These are phyloP conservation scores for Ogataea dorogensis DNA, from an alignment of 805 yeast species.

Conservation along the genomic window DNA sequence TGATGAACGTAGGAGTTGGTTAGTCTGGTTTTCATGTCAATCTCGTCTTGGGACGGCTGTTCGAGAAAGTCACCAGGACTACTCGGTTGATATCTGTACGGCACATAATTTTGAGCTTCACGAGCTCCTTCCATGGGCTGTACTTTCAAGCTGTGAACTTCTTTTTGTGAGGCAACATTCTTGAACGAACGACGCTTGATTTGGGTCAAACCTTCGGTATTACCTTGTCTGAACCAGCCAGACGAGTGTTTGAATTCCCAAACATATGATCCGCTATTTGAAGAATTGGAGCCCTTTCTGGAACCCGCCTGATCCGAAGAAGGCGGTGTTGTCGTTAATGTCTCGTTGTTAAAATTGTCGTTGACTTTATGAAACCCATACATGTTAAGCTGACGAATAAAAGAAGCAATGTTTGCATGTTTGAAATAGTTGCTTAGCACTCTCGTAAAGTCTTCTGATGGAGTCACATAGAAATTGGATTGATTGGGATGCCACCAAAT, in stretches of 20 bases:
- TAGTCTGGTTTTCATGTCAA: slow-evolving; percentile 24
- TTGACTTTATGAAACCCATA: slow-evolving; percentile 78
- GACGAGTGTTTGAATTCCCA: slow-evolving; percentile 94
- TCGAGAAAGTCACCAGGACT: slow-evolving; percentile 23
- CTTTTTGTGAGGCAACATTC: slow-evolving; percentile 30
- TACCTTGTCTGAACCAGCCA: slow-evolving; percentile 77
- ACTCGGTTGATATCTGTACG: slow-evolving; percentile 24
- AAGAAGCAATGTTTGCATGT: slow-evolving; percentile 77
- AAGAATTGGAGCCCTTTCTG: slow-evolving; percentile 25
- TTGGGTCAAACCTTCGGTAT: slow-evolving; percentile 63
- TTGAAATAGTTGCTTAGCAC: slow-evolving; percentile 68
- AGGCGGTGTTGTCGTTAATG: slow-evolving; percentile 9
- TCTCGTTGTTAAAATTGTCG: slow-evolving; percentile 39
- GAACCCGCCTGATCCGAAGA: slow-evolving; percentile 16
- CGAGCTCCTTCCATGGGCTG: slow-evolving; percentile 9
- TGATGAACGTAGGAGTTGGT: slow-evolving; percentile 26
- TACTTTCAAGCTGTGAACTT: slow-evolving; percentile 30
- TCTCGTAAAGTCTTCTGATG: slow-evolving; percentile 83
- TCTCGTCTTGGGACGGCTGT: slow-evolving; percentile 22
- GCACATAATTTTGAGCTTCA: slow-evolving; percentile 28
- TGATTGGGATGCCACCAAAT: slow-evolving; percentile 83
- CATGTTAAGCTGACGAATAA: slow-evolving; percentile 78
- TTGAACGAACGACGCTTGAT: slow-evolving; percentile 72
- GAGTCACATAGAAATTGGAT: slow-evolving; percentile 69
- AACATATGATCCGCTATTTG: slow-evolving; percentile 18